Evolutionary conservation across 2,329 filamentous ascomycete genomes (phyloP), one percentile per base, ranked within the genome.

Genomic region (Plectosphaerella cucumerina): DNA sequence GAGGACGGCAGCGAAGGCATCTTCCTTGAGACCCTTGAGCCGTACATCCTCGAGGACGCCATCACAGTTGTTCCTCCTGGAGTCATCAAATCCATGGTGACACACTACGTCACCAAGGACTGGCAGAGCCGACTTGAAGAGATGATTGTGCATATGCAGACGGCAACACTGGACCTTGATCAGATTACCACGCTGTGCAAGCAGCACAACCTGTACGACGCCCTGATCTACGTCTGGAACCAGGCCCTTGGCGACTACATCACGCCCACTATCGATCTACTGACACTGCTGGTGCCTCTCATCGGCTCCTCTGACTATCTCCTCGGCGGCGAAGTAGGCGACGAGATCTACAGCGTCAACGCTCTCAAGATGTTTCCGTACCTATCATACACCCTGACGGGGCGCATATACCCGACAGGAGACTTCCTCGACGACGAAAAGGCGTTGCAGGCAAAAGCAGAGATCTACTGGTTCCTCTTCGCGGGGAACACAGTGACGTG

Each of bases 181-280:
- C 90, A 97, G 67, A 84, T 96, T 52, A 97, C 93, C 0, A 80
- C 81, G 12, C 76, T 99, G 21, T 99, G 94, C 77, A 96, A 94
- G 66, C 87, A 93, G 64, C 86, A 97, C 66, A 84, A 87, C 57
- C 79, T 99, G 4, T 99, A 97, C 63, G 95, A 99, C 68, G 95
- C 94, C 2, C 81, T 97, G 51, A 91, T 95, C 42, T 97, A 97
- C 65, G 89, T 99, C 50, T 99, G 94, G 94, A 97, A 96, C 54
- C 87, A 90, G 66, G 91, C 90, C 3, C 74, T 99, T 23, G 75
- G 77, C 55, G 95, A 99, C 67, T 97, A 95, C 61, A 85, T 97
- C 55, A 95, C 92, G 2, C 93, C 94, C 1, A 75, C 97, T 51
- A 86, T 90, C 58, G 91, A 97, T 54, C 79, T 99, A 2, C 73